phyloP scores from a whole-genome alignment of 1,139 yeast genomes.

The Kodamaea suecica region DNA sequence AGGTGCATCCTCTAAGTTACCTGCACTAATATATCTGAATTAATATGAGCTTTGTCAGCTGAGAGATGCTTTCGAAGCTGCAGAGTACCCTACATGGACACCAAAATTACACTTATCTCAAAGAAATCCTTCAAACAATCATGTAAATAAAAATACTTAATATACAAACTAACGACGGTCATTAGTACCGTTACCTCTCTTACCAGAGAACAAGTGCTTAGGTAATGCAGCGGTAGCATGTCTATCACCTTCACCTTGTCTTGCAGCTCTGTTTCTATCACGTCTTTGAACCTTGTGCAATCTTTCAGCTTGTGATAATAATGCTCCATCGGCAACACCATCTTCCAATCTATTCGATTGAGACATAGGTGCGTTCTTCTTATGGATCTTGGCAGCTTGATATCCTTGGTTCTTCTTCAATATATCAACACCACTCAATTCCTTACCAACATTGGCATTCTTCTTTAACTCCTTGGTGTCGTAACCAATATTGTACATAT shows the following conservation, averaged over 20 bases:
- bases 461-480: slow-evolving; percentile 65
- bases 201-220: slow-evolving; percentile 93
- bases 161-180: slow-evolving; percentile 68
- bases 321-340: slow-evolving; percentile 82
- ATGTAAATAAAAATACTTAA: too few species aligned
- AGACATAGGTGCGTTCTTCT: slow-evolving; percentile 47
- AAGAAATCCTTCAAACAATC: too few species aligned
- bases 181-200: slow-evolving; percentile 89
- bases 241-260: slow-evolving; percentile 96
- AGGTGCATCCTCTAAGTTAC: too few species aligned
- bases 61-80: too few species aligned
- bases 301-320: slow-evolving; percentile 83
- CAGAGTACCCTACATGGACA: too few species aligned
- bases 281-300: slow-evolving; percentile 86
- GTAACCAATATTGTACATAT: slow-evolving; percentile 86
- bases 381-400: slow-evolving; percentile 40
- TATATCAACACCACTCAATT: slow-evolving; percentile 71
- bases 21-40: too few species aligned
- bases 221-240: slow-evolving; percentile 83
- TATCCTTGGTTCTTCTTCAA: slow-evolving; percentile 55
- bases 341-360: slow-evolving; percentile 83
- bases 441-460: slow-evolving; percentile 43
- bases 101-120: neutral
- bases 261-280: slow-evolving; percentile 87
- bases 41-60: too few species aligned